phyloP scores from a whole-genome alignment of 2,329 filamentous ascomycete genomes.

The Purpureocillium takamizusanense region DNA sequence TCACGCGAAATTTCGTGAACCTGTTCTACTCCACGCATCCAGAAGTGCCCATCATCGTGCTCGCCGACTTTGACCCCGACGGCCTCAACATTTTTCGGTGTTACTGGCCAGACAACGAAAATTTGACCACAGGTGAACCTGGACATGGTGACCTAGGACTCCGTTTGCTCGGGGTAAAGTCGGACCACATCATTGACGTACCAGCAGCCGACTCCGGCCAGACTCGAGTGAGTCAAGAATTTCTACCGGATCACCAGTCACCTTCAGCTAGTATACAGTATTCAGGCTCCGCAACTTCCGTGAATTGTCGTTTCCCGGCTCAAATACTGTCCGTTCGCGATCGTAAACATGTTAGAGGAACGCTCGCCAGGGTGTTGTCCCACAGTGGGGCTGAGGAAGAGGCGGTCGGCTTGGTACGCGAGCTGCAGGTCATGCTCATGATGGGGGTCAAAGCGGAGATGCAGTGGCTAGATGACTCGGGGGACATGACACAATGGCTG shows the following conservation, averaged over 20 bases:
- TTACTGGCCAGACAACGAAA: constrained; percentile 62
- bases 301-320: constrained; percentile 16
- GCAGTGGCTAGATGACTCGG: constrained; percentile 54
- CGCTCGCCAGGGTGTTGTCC: constrained; percentile 35
- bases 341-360: constrained; percentile 43
- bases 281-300: constrained; percentile 15
- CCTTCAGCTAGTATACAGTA: too few species aligned
- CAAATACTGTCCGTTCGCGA: constrained; percentile 43
- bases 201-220: neutral
- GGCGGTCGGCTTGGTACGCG: constrained; percentile 33
- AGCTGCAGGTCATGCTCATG: constrained; percentile 66
- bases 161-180: constrained; percentile 55
- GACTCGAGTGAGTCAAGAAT: too few species aligned
- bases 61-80: constrained; percentile 71
- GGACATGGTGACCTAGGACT: constrained; percentile 40
- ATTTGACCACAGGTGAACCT: constrained; percentile 48
- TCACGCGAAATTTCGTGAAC: constrained; percentile 56
- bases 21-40: constrained; percentile 38
- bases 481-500: constrained; percentile 41
- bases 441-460: constrained; percentile 71
- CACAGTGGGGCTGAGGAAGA: constrained; percentile 16
- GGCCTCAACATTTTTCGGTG: constrained; percentile 65
- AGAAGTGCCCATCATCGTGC: constrained; percentile 46
- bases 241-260: too few species aligned
- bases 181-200: constrained; percentile 25